Conservation (phyloP, 441 rosid species). For the Eutrema salsugineum region DNA sequence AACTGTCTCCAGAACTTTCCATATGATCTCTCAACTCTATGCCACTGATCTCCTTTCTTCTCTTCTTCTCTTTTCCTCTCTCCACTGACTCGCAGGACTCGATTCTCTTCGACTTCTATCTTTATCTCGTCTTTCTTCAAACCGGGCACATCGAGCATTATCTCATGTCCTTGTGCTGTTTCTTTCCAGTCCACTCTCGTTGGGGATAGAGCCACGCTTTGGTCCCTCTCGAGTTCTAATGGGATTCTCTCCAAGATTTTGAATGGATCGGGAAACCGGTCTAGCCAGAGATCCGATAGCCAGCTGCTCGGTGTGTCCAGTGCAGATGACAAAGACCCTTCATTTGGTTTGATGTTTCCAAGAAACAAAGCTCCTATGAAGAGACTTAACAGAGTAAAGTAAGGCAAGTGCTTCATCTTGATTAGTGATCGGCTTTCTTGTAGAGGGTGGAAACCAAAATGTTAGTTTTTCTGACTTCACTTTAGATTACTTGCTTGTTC, state of each 20-base stretch:
- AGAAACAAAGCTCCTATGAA: slow-evolving; percentile 25
- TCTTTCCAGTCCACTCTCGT: slow-evolving; percentile 88
- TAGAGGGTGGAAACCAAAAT: not conserved
- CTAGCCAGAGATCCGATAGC: slow-evolving; percentile 43
- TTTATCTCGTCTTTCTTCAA: slow-evolving; percentile 67
- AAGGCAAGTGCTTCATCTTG: slow-evolving; percentile 22
- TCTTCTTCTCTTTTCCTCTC: slow-evolving; percentile 75
- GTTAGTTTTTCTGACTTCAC: not conserved
- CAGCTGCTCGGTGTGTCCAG: slow-evolving; percentile 39
- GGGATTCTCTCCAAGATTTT: slow-evolving; percentile 68
- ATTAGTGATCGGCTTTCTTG: not conserved
- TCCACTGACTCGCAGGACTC: slow-evolving; percentile 66
- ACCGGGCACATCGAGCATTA: slow-evolving; percentile 71
- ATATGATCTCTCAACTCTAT: slow-evolving; percentile 64
- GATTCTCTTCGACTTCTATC: slow-evolving; percentile 64
- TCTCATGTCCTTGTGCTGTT: slow-evolving; percentile 59
- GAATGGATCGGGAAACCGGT: slow-evolving; percentile 50
- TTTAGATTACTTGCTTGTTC: not conserved
- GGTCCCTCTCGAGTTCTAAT: slow-evolving; percentile 48
- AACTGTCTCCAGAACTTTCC: slow-evolving; percentile 90
- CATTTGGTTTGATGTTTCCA: slow-evolving; percentile 21
- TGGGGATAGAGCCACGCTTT: slow-evolving; percentile 40
- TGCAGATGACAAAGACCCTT: slow-evolving; percentile 44
- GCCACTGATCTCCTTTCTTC: slow-evolving; percentile 78
- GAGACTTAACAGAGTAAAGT: not conserved